These are phyloP conservation scores for Lactarius evosmus DNA, from an alignment of 768 basidiomycete genomes.

Conservation along the genomic window DNA sequence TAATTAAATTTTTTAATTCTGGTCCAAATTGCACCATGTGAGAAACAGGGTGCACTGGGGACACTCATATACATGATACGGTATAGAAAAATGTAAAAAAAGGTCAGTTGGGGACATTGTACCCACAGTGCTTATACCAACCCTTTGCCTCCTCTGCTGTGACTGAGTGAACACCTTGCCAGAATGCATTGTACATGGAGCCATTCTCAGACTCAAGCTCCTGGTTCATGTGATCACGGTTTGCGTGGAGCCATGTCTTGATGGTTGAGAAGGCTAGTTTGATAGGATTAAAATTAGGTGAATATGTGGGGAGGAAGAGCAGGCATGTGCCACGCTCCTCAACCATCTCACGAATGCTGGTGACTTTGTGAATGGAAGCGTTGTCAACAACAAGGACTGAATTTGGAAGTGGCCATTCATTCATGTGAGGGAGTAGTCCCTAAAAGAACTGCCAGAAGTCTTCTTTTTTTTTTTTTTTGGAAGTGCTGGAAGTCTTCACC, in stretches of 20 bases:
- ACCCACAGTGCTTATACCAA: not conserved
- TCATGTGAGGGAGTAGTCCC: slow-evolving; percentile 37
- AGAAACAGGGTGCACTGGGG: too few species aligned
- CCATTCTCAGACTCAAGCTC: too few species aligned
- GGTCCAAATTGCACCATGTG: too few species aligned
- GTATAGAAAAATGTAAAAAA: too few species aligned
- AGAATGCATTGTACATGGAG: too few species aligned
- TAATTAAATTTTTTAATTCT: not conserved
- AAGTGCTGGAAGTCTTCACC: too few species aligned
- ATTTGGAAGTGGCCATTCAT: slow-evolving; percentile 35
- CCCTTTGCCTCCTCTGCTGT: not conserved
- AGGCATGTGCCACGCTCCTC: slow-evolving; percentile 32
- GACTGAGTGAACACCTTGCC: not conserved
- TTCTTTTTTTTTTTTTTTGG: too few species aligned
- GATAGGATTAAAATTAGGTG: slow-evolving; percentile 35
- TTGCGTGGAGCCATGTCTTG: slow-evolving; percentile 29
- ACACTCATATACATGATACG: too few species aligned
- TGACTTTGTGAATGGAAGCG: slow-evolving; percentile 36
- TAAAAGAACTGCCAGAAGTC: slow-evolving; percentile 36
- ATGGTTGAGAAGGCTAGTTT: slow-evolving; percentile 32
- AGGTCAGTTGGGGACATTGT: not conserved
- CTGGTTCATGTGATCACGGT: too few species aligned
- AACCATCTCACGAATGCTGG: slow-evolving; percentile 33
- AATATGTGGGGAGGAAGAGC: slow-evolving; percentile 32
- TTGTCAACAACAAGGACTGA: slow-evolving; percentile 44